Conservation (phyloP, 208 protist species). For the Porcisia hertigi region DNA sequence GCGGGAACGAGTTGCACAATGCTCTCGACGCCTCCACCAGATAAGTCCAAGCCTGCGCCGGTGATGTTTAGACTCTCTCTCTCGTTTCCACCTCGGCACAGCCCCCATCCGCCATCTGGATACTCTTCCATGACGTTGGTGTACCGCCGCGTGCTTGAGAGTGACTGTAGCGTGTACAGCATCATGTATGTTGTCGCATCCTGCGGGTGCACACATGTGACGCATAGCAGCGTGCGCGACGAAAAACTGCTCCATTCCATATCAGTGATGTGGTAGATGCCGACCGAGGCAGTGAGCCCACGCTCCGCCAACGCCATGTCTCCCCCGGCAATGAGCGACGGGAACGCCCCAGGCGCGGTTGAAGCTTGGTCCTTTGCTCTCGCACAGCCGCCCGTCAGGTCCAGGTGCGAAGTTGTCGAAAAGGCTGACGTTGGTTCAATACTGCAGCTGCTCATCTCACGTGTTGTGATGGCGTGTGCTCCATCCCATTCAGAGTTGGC, state of each 20-base stretch:
- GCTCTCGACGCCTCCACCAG: constrained; percentile 5
- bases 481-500: background rate
- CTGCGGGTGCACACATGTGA: constrained; percentile 59
- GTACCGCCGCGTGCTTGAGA: constrained; percentile 36
- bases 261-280: constrained; percentile 44
- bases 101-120: constrained; percentile 21
- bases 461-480: background rate
- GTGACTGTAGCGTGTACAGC: constrained; percentile 71
- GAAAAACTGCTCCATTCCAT: constrained; percentile 72
- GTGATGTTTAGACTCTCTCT: constrained; percentile 5
- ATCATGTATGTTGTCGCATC: constrained; percentile 40
- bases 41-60: background rate
- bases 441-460: constrained; percentile 23
- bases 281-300: constrained; percentile 58
- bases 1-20: constrained; percentile 45
- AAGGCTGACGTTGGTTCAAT: constrained; percentile 25
- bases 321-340: background rate
- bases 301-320: constrained; percentile 40
- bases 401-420: constrained; percentile 27
- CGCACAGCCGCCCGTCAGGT: constrained; percentile 2
- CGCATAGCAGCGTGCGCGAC: constrained; percentile 71
- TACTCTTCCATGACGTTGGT: constrained; percentile 43
- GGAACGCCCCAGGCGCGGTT: background rate
- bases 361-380: background rate
- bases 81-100: constrained; percentile 24